Evolutionary conservation across 306 rosid species (phyloP), one percentile per base, ranked within the genome.

Genomic region (Gleditsia sinensis): DNA sequence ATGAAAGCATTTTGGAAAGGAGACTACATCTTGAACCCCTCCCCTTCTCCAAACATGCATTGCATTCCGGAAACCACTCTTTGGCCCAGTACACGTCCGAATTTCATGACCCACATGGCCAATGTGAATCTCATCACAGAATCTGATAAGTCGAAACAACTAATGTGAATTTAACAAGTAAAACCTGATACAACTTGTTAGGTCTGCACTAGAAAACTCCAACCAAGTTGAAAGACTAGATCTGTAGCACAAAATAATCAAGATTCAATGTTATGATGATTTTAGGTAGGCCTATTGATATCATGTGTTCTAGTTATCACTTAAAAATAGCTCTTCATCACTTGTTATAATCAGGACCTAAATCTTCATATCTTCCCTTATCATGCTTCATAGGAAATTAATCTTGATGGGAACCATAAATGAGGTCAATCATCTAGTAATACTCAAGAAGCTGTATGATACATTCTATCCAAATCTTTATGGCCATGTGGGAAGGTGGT

Each of bases 91-190:
- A 77, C 96, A 90, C 14, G 93, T 87, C 85, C 91, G 85, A 55
- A 93, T 90, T 76, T 87, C 94, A 82, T 93, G 98, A 69, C 96
- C 93, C n/a, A 45, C 82, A 57, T 40, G 79, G 7, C 93, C 93
- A 76, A 93, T 81, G 78, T 93, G 93, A 78, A 88, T 89, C 78
- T 90, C 91, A 6, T 32, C 75, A 84, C 98, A 93, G 37, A 78
- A 80, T 83, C 96, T 89, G 69, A 72, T 16, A 65, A 40, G 69
- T 39, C 1, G 30, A 69, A 77, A 69, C 58, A 45, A 71, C 7
- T 49, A 49, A 60, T 13, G 53, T 39, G 71, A 77, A 77, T 6
- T 27, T 27, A 49, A 53, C 60, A 50, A 74, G 9, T 19, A 69
- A 33, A 68, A 60, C 59, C 48, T 27, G 74, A 43, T 25, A 51